Percentiles rank a stretch among this genome's conserved stretches.
These are phyloP conservation scores for Erodium texanum DNA, from an alignment of 441 rosid species.

Conservation along the genomic window DNA sequence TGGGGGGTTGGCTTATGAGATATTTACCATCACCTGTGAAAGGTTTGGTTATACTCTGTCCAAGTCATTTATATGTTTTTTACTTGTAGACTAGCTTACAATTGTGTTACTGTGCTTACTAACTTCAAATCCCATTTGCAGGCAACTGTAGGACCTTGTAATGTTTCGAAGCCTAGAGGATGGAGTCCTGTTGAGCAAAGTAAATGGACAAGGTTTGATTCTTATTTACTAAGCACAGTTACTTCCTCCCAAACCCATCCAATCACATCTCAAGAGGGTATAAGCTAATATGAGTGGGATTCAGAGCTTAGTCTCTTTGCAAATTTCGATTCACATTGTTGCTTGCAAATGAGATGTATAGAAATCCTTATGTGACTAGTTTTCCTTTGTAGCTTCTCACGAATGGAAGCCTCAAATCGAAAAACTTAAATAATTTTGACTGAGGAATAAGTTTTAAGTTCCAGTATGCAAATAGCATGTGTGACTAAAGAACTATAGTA, in stretches of 20 bases:
- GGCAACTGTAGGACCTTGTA: slow-evolving; percentile 91
- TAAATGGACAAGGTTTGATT: slow-evolving; percentile 89
- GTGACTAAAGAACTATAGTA: too few relatives aligned
- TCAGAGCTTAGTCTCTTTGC: not conserved
- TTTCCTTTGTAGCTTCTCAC: not conserved
- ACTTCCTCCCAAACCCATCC: not conserved
- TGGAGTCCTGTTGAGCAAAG: slow-evolving; percentile 97
- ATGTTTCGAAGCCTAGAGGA: slow-evolving; percentile 67
- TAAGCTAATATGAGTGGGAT: not conserved
- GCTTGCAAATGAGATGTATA: not conserved
- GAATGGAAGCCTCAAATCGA: not conserved
- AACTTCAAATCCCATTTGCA: slow-evolving; percentile 24
- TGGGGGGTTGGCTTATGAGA: not conserved
- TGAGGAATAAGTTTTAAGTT: not conserved
- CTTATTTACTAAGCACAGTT: not conserved
- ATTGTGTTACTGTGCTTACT: slow-evolving; percentile 11
- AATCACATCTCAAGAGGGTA: not conserved
- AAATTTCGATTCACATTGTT: not conserved
- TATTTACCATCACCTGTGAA: not conserved
- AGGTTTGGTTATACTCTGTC: not conserved
- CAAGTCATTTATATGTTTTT: not conserved
- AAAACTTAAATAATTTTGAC: not conserved
- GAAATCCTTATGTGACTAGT: not conserved
- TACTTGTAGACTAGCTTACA: not conserved
- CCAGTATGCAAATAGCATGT: not conserved